phyloP scores from a whole-genome alignment of 164 flowering plant genomes.

The Nelumbo lutea region DNA sequence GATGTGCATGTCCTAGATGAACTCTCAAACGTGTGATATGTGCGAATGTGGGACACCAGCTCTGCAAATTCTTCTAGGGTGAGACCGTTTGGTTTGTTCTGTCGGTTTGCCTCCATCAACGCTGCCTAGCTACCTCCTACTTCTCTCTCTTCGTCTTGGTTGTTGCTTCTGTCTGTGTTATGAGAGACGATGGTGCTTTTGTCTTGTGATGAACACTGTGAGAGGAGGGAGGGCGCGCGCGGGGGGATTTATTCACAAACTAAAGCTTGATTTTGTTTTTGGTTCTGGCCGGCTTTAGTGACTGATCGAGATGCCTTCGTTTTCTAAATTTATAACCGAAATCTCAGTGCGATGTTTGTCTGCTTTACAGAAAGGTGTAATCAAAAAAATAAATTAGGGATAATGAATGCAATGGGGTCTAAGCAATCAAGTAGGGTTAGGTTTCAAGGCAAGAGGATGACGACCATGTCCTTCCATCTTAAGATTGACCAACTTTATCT shows the following conservation, averaged over 20 bases:
- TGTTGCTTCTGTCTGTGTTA: conserved; percentile 18
- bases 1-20: conserved; percentile 51
- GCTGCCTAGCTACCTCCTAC: conserved; percentile 54
- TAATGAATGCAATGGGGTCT: too few relatives aligned
- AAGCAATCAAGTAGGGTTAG: too few relatives aligned
- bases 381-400: too few relatives aligned
- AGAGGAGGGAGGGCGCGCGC: conserved; percentile 30
- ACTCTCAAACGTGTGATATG: conserved; percentile 40
- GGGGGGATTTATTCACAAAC: conserved; percentile 1
- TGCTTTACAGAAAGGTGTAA: background rate
- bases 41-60: conserved; percentile 37
- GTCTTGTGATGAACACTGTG: conserved; percentile 26
- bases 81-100: conserved; percentile 28
- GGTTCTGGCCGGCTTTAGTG: background rate
- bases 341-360: conserved; percentile 8
- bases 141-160: background rate
- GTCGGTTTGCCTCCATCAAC: conserved; percentile 31
- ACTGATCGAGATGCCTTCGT: background rate
- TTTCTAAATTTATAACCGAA: background rate
- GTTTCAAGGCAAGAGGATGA: too few relatives aligned
- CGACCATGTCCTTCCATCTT: too few relatives aligned
- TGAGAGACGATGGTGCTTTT: conserved; percentile 21
- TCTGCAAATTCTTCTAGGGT: conserved; percentile 38
- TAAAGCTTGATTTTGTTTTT: background rate
- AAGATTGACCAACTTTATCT: too few relatives aligned